Base-by-base conservation (phyloP, 352 stramenopile genomes). In the Phytophthora citrophthora region DNA sequence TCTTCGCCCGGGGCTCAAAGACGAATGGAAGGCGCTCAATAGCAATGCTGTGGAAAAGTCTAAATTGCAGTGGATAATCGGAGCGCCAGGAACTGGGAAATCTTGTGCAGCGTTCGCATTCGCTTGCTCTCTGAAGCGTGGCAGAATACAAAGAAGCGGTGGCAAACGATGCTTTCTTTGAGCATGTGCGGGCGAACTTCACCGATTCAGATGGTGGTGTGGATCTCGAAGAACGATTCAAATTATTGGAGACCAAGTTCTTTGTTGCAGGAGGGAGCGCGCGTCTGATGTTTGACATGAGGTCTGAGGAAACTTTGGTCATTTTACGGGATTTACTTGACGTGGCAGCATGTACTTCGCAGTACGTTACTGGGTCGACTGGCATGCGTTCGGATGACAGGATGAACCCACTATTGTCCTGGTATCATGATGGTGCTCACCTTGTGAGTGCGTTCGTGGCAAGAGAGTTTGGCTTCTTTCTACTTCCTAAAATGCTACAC, bases 221-320 rank as follows among this genome's bases (percentile, higher is more conserved):
- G 26, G 26, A 29, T 29, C 26, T 29, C 26, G 26, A 29, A 29
- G 6, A 29, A 29, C 26, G 26, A 29, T 20, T 20, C 26, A 18
- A 36, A 29, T 39, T 46, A 26, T 29, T 64, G 26, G 27, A 56
- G 36, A 27, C 40, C 3, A 64, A 57, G 16, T 46, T 52, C 23
- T 45, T 18, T 27, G 39, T 52, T 13, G 56, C 31, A 16, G 46
- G 38, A 10, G 56, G 39, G 15, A 64, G 29, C 32, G 46, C 56
- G 27, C 38, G 56, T 10, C 23, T 58, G 20, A 64, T 64, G 56
- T 52, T 64, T 45, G 47, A 40, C 38, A 24, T 24, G 15, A 55
- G 10, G 10, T 24, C 40, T 18, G 29, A 52, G 12, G 15, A 52
- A 13, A 34, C 38, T 6, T n/a, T 52, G 27, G 20, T 52, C 27